A percentile compares a stretch with the other conserved stretches of the same genome.
phyloP scores from a whole-genome alignment of 2,329 filamentous ascomycete genomes.

The Colletotrichum viniferum region DNA sequence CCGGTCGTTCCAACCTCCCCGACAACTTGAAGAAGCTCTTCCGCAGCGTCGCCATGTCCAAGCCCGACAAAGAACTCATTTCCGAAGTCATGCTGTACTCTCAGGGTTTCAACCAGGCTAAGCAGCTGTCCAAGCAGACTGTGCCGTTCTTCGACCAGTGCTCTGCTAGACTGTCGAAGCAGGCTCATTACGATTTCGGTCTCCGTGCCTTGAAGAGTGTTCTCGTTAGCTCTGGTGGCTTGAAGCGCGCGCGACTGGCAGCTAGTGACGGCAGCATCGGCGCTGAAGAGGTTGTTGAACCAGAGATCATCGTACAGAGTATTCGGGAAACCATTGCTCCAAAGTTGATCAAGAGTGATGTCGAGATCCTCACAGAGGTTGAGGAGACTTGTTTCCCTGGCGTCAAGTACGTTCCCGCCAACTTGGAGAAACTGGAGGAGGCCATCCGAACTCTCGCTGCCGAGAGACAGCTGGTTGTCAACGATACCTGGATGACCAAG shows the following conservation, averaged over 20 bases:
- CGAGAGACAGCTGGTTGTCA: constrained; percentile 87
- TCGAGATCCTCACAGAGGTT: constrained; percentile 83
- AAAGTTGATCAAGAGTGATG: constrained; percentile 92
- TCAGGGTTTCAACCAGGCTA: constrained; percentile 97
- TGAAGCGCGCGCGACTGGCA: constrained; percentile 84
- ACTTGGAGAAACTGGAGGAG: constrained; percentile 77
- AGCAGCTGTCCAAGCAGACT: constrained; percentile 89
- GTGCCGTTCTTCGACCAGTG: constrained; percentile 99
- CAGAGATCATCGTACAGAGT: constrained; percentile 98
- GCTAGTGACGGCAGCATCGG: constrained; percentile 58
- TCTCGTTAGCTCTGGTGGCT: constrained; percentile 92
- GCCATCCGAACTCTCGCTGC: constrained; percentile 83
- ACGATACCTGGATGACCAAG: constrained; percentile 96
- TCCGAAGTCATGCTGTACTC: constrained; percentile 99
- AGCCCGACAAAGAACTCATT: constrained; percentile 99
- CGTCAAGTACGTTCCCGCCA: constrained; percentile 89
- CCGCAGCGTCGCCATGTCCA: constrained; percentile 99
- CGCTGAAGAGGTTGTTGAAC: constrained; percentile 79
- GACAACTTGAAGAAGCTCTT: constrained; percentile 99
- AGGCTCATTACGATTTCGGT: constrained; percentile 99
- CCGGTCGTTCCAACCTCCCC: constrained; percentile 94
- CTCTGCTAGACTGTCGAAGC: constrained; percentile 80
- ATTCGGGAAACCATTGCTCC: constrained; percentile 97
- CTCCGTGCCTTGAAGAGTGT: constrained; percentile 98
- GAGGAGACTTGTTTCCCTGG: constrained; percentile 89